phyloP scores from a whole-genome alignment of 2,329 filamentous ascomycete genomes.

The Beauveria caledonica region DNA sequence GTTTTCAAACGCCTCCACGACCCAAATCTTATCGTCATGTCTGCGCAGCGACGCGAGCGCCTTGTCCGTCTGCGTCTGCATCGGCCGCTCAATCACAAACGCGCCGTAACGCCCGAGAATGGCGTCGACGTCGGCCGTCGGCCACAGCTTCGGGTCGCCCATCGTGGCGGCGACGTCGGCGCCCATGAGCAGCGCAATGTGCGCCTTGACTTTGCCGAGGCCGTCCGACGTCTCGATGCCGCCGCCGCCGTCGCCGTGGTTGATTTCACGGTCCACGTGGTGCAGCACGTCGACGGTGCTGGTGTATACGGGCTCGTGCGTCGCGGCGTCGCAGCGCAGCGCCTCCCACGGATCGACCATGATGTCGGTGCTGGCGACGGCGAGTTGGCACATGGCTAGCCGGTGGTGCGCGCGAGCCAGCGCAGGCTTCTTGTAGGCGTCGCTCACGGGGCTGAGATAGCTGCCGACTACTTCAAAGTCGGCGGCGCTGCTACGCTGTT shows the following conservation, averaged over 20 bases:
- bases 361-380: constrained; percentile 64
- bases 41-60: constrained; percentile 66
- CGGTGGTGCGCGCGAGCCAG: constrained; percentile 21
- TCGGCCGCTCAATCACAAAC: constrained; percentile 69
- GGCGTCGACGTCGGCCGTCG: constrained; percentile 69
- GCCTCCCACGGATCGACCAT: constrained; percentile 83
- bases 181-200: constrained; percentile 70
- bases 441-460: constrained; percentile 38
- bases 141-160: constrained; percentile 67
- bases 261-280: constrained; percentile 80
- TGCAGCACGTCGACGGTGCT: constrained; percentile 79
- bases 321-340: constrained; percentile 13
- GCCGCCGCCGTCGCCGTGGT: constrained; percentile 56
- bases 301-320: constrained; percentile 65
- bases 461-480: constrained; percentile 76
- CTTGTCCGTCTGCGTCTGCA: constrained; percentile 74
- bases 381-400: constrained; percentile 69
- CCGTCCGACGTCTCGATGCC: constrained; percentile 62
- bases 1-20: constrained; percentile 80
- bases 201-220: constrained; percentile 50
- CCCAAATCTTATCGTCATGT: constrained; percentile 73
- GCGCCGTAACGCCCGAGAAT: constrained; percentile 73
- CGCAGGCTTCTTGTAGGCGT: constrained; percentile 38
- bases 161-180: constrained; percentile 63
- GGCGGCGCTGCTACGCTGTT: constrained; percentile 4